Evolutionary conservation across 805 yeast species (phyloP).

Genomic region (Candida nitratophila): DNA sequence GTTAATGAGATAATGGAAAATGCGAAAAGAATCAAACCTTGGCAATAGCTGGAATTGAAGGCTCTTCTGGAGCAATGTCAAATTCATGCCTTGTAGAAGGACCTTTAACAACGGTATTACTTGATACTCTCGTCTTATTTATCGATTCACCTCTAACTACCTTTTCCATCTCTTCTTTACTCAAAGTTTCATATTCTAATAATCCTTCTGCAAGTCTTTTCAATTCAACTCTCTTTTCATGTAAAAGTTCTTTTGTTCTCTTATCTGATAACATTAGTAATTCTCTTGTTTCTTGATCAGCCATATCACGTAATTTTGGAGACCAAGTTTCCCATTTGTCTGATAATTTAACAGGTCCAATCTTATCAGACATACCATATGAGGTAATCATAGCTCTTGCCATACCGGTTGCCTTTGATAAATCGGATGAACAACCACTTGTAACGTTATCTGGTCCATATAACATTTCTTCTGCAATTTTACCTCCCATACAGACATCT

Average conservation of each 20-base stretch:
- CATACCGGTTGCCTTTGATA: conserved; percentile 80
- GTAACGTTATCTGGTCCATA: conserved; percentile 92
- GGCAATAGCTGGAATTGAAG: conserved; percentile 9
- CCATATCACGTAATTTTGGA: conserved; percentile 75
- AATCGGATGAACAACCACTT: conserved; percentile 90
- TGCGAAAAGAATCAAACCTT: conserved; percentile 3
- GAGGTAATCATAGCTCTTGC: conserved; percentile 97
- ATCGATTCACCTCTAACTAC: conserved; percentile 76
- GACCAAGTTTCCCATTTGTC: conserved; percentile 97
- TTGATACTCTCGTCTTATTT: conserved; percentile 56
- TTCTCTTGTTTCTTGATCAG: conserved; percentile 85
- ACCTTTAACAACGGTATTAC: conserved; percentile 67
- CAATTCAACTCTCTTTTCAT: conserved; percentile 59
- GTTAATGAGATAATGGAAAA: too few species aligned
- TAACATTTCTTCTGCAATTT: conserved; percentile 89
- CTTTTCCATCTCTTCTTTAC: conserved; percentile 82
- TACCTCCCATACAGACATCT: conserved; percentile 99
- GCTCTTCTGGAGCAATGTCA: conserved; percentile 28
- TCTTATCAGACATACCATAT: conserved; percentile 90
- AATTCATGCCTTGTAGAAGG: conserved; percentile 25
- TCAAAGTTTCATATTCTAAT: conserved; percentile 91
- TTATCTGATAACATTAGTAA: conserved; percentile 69
- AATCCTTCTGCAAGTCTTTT: conserved; percentile 88
- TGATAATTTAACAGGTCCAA: conserved; percentile 86
- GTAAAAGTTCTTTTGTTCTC: conserved; percentile 66